phyloP scores from a whole-genome alignment of 305 asterid species.

The Caryopteris hybrid region DNA sequence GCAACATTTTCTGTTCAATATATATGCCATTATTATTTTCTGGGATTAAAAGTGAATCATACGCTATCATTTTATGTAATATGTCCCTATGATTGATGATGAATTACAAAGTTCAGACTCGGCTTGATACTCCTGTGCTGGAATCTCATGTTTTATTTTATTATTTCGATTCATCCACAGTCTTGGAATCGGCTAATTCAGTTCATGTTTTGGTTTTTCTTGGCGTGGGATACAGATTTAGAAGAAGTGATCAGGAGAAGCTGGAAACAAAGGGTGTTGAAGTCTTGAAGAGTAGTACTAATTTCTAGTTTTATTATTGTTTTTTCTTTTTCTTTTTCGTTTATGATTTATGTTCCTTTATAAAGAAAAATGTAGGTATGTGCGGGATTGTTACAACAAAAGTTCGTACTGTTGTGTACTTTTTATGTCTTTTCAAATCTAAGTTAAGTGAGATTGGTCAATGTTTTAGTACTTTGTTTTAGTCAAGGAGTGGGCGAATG shows the following conservation, averaged over 20 bases:
- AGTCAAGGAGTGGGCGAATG: background rate
- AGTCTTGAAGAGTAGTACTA: background rate
- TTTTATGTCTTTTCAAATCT: conserved; percentile 10
- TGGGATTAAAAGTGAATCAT: background rate
- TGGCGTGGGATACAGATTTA: conserved; percentile 25
- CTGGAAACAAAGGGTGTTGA: background rate
- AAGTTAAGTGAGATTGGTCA: conserved; percentile 1
- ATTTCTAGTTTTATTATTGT: conserved; percentile 6
- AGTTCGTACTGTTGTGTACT: background rate
- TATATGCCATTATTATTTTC: no score
- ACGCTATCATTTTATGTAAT: background rate
- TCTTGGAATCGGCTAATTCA: background rate
- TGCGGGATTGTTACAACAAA: no score
- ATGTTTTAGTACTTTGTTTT: conserved; percentile 2
- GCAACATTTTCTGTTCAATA: no score
- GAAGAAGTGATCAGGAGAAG: conserved; percentile 21
- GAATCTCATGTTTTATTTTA: no score
- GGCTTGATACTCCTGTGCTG: no score
- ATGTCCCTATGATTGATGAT: no score
- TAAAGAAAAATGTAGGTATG: background rate
- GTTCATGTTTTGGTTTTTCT: background rate
- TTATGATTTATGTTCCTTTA: background rate
- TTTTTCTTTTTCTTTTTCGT: background rate
- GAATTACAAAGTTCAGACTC: no score
- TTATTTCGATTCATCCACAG: no score